Percentiles rank a stretch among this genome's conserved stretches.
phyloP scores from a whole-genome alignment of 257 asterid species.

The Orobanche coerulescens region DNA sequence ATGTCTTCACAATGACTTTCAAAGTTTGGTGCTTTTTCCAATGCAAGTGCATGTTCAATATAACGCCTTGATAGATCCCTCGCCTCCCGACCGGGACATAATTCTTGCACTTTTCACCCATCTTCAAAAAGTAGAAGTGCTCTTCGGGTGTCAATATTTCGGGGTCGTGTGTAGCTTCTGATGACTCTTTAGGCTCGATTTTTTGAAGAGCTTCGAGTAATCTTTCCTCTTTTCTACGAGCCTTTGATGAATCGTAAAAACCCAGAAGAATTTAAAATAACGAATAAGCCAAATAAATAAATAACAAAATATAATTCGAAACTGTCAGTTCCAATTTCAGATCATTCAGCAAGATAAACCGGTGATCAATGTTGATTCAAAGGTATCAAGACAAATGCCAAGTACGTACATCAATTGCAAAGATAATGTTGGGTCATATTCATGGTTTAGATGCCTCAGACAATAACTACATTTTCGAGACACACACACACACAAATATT shows the following conservation, averaged over 20 bases:
- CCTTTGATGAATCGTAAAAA: constrained; percentile 38
- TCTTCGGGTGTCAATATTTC: constrained; percentile 98
- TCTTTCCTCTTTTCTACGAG: constrained; percentile 70
- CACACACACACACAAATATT: too few relatives aligned
- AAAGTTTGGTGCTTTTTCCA: constrained; percentile 98
- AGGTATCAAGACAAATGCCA: background rate
- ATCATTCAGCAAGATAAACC: background rate
- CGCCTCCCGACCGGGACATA: constrained; percentile 96
- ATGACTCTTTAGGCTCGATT: constrained; percentile 77
- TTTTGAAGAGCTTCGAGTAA: constrained; percentile 63
- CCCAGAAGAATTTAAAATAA: constrained; percentile 13
- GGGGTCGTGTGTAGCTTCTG: constrained; percentile 81
- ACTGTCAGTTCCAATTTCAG: background rate
- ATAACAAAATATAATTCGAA: too few relatives aligned
- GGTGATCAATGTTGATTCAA: background rate
- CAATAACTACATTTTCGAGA: background rate
- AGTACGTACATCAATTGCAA: background rate
- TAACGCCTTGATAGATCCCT: constrained; percentile 90
- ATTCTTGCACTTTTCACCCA: constrained; percentile 92
- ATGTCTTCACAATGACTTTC: constrained; percentile 82
- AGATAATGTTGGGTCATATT: too few relatives aligned
- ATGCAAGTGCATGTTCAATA: constrained; percentile 95
- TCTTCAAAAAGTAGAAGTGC: constrained; percentile 87
- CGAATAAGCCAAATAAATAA: background rate
- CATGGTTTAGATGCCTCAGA: background rate